These are phyloP conservation scores for Pyricularia sp. DNA, from an alignment of 2,329 filamentous ascomycete species.

Conservation along the genomic window DNA sequence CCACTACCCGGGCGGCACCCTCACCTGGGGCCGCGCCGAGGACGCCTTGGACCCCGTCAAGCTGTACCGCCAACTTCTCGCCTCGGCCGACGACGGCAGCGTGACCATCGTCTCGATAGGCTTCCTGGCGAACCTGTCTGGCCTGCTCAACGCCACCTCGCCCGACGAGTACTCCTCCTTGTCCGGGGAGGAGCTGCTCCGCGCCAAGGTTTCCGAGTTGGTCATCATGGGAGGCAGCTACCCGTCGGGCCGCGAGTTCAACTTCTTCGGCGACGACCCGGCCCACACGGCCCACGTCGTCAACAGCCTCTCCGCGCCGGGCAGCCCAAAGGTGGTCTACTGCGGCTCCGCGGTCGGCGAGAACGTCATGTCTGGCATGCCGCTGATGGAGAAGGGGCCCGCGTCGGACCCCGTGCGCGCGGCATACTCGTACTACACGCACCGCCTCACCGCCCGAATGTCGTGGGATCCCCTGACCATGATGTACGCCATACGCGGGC, in stretches of 20 bases:
- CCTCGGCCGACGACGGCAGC: conserved; percentile 23
- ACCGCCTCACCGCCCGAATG: conserved; percentile 12
- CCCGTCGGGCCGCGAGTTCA: conserved; percentile 32
- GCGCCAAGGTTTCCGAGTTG: conserved; percentile 31
- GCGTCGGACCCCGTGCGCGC: conserved; percentile 20
- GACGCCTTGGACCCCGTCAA: conserved; percentile 27
- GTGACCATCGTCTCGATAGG: conserved; percentile 32
- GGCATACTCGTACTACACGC: conserved; percentile 27
- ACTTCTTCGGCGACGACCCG: conserved; percentile 31
- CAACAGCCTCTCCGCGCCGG: conserved; percentile 25
- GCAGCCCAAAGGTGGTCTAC: conserved; percentile 20
- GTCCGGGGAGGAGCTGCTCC: conserved; percentile 25
- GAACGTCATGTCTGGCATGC: conserved; percentile 24
- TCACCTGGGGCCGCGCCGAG: conserved; percentile 21
- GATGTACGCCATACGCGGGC: conserved; percentile 24
- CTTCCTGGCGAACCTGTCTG: conserved; percentile 33
- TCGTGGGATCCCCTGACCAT: conserved; percentile 31
- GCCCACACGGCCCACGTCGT: conserved; percentile 27
- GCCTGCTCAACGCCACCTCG: conserved; percentile 27
- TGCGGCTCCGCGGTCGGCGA: conserved; percentile 30
- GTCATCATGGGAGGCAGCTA: conserved; percentile 40
- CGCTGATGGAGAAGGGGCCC: conserved; percentile 18
- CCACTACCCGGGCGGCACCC: conserved; percentile 23
- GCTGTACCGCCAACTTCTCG: conserved; percentile 30
- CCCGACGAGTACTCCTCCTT: conserved; percentile 25